Base-by-base conservation (phyloP, 345 rosid species). In the Salix caprea region DNA sequence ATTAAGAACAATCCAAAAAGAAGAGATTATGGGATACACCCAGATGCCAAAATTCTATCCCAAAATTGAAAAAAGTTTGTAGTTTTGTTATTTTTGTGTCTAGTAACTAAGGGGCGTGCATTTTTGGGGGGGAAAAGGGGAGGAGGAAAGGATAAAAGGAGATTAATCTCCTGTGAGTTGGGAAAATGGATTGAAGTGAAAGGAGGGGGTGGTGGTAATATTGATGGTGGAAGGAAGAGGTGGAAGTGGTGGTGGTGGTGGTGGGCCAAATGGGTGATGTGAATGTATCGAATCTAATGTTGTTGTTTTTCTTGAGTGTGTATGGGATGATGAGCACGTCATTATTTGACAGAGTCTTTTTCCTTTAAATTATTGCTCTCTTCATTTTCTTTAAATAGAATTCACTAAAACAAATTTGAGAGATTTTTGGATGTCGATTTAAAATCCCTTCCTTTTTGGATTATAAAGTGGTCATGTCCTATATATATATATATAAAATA, bases 331-430 rank as follows among this genome's bases (percentile, higher is more conserved):
- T 37, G 80, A 77, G 81, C 68, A 75, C 85, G 83, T 84, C 86
- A 86, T 78, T 75, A 64, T 78, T 84, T 80, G 87, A 84, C 86
- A 74, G 65, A 76, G 82, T 78, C 81, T 21, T 44, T 32, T 18
- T 65, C 39, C 40, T 46, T 48, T 44, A 24, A 42, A 44, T 6
- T 66, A 37, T 15, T 66, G 42, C 21, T 36, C n/a, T 36, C 42
- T 28, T 64, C 30, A 13, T 64, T 64, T 64, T 12, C 30, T 64
- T 24, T 28, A 3, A 56, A n/a, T 7, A 56, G 12, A 56, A 6
- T 50, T 50, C 18, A 2, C 26, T 21, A 8, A 2, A 2, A 28
- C 15, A 2, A 7, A 2, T 56, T 56, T 64, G 13, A 64, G 16
- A 5, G 15, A 13, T 28, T 24, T 28, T 65, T 65, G 23, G 67